Evolutionary conservation across 768 basidiomycete genomes (phyloP).

Genomic region (Plicaturopsis crispa): DNA sequence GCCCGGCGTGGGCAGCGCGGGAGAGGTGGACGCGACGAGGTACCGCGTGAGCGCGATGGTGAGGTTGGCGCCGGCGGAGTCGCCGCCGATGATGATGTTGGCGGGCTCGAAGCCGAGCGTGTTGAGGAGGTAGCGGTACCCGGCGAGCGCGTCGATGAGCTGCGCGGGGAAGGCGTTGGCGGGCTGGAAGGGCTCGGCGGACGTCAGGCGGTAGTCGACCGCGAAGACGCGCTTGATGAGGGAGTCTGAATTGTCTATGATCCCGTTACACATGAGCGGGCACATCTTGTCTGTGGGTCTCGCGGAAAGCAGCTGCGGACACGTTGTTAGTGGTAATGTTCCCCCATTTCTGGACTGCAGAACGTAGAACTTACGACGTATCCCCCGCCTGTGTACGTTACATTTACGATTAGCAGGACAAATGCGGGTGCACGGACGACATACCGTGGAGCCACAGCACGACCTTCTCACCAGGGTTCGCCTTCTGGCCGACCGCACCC

Average conservation of each 20-base stretch:
- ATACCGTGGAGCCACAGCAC: constrained; percentile 4
- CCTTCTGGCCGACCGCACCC: constrained; percentile 9
- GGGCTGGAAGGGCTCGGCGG: constrained; percentile 11
- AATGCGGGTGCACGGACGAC: background rate
- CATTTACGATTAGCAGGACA: background rate
- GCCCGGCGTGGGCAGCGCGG: constrained; percentile 7
- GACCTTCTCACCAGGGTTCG: constrained; percentile 15
- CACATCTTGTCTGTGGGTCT: background rate
- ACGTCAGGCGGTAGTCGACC: constrained; percentile 24
- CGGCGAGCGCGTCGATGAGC: constrained; percentile 28
- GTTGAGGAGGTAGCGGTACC: constrained; percentile 25
- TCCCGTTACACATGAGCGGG: background rate
- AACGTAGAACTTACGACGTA: constrained; percentile 2
- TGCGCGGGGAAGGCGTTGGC: constrained; percentile 26
- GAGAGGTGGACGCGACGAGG: constrained; percentile 4
- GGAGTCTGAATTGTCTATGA: constrained; percentile 3
- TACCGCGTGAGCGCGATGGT: constrained; percentile 15
- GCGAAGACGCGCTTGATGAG: constrained; percentile 6
- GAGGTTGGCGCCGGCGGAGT: constrained; percentile 32
- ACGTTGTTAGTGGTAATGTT: background rate
- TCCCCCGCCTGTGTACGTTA: constrained; percentile 3
- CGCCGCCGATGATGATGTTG: constrained; percentile 28
- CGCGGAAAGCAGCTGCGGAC: background rate
- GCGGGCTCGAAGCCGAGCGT: constrained; percentile 19
- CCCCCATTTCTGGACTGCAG: background rate